Base-by-base conservation (phyloP, 495 filamentous ascomycete genomes). In the Aspergillus diversus region DNA sequence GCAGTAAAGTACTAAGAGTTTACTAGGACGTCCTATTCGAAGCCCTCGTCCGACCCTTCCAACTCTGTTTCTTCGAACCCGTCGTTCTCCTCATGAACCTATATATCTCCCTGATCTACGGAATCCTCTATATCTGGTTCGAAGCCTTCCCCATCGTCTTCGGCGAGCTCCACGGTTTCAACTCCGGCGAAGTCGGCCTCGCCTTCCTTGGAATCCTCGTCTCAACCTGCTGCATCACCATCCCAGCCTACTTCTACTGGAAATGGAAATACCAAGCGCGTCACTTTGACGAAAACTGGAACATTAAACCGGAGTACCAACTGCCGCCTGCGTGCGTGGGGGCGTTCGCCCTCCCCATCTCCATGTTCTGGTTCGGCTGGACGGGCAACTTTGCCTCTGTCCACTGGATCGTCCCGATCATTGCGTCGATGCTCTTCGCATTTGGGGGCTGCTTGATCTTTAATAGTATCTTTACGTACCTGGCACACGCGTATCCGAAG, bases 351-450 rank as follows among this genome's bases (percentile, higher is more conserved):
- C 74, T 88, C 3, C 83, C 86, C 0, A 73, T 84, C 21, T 77
- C 73, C 7, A 69, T 88, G 0, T 88, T 88, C 73, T 87, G 85
- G 84, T 83, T 89, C 60, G 86, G 82, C 2, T 85, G 84, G 85
- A 80, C 87, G 2, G 80, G 82, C 0, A 73, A 86, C 17, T 48
- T 66, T 37, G 75, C 73, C n/a, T 63, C 73, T 5, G 71, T 84
- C 15, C 83, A 86, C 61, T 89, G 85, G 84, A 81, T 87, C 43
- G 81, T 83, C 15, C 86, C 87, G 2, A 83, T 87, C 27, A 76
- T 89, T 42, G 85, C 79, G 7, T 80, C 79, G 0, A 65, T 72
- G 12, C 71, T 81, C 9, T 89, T 89, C 69, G 65, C 80, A 11
- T 71, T 85, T 16, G 84, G 83, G 0, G 75, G 75, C 0, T 84